Evolutionary conservation across 2,329 filamentous ascomycete genomes (phyloP), one percentile per base, ranked within the genome.

Genomic region (Claviceps paspali): DNA sequence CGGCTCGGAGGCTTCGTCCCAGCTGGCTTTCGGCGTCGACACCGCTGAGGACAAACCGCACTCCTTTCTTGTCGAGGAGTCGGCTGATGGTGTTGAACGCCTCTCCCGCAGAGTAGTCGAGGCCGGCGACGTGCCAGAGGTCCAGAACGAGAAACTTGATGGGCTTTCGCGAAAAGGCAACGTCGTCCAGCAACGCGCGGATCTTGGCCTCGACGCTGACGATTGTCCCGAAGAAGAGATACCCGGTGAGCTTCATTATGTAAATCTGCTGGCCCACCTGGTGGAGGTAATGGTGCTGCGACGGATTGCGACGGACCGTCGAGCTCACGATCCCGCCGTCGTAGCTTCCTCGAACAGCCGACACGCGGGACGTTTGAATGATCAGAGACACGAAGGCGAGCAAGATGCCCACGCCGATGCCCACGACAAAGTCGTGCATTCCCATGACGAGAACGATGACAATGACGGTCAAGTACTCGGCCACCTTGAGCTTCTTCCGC

Each of bases 171-270:
- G 67, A 64, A 52, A 95, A 96, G 2, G 77, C 72, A 43, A 88
- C 78, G 22, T 93, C 85, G 21, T 87, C 79, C 33, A 96, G 78
- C 23, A 96, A 63, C 4, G 69, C 75, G 17, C 87, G 75, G 43
- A 96, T 87, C 45, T 81, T 81, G 44, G 84, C 82, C 56, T 98
- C 91, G 0, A 98, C 88, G 33, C 84, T 85, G 37, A 95, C 88
- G 45, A 98, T 94, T 3, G 87, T 96, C 12, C 91, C 91, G 48
- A 98, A 98, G 65, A 98, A 98, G n/a, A 98, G 72, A 52, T 88
- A 96, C 0, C 91, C 88, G 0, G 82, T 80, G 12, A 98, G 70
- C 56, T 96, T 96, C 50, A 93, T 81, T 35, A 96, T 78, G 41
- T 83, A 81, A 24, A 92, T 91, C 54, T 98, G 91, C 23, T 75